Conservation (phyloP, 345 rosid genomes). For the Crucihimalaya himalaica region DNA sequence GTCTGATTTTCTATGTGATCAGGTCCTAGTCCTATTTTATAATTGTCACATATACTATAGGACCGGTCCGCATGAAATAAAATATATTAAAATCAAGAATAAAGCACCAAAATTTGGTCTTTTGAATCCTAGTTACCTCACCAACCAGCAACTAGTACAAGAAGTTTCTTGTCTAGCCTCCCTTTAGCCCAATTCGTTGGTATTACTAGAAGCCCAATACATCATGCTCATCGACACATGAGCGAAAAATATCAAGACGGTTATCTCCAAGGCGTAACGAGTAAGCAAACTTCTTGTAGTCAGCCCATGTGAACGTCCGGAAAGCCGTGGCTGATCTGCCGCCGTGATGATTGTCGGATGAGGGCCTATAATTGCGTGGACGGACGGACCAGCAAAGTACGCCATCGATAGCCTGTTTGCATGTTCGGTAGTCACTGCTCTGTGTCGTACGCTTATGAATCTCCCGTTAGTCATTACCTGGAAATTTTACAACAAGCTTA, state of each 20-base stretch:
- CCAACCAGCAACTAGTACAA: neutral
- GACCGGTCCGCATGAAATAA: neutral
- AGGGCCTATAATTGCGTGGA: conserved; percentile 45
- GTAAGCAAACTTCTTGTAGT: conserved; percentile 60
- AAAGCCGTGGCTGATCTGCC: conserved; percentile 34
- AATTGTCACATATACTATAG: neutral
- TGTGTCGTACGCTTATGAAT: conserved; percentile 77
- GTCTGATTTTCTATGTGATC: too few relatives aligned
- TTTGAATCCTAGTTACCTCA: neutral
- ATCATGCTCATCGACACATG: conserved; percentile 23
- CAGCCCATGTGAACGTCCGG: conserved; percentile 82
- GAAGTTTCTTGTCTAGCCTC: too few relatives aligned
- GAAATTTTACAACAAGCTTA: neutral
- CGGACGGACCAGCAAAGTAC: conserved; percentile 73
- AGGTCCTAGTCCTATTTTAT: too few relatives aligned
- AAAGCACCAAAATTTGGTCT: neutral
- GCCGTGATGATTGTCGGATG: conserved; percentile 44
- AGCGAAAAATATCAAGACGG: conserved; percentile 63
- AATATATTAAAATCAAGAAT: neutral
- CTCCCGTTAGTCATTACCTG: conserved; percentile 81
- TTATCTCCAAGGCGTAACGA: conserved; percentile 65
- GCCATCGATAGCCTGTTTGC: conserved; percentile 69
- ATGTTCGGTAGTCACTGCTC: conserved; percentile 50
- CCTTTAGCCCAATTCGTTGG: neutral
- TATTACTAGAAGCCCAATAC: neutral